Evolutionary conservation across 2,329 filamentous ascomycete genomes (phyloP), one percentile per base, ranked within the genome.

Genomic region (Ilyonectria robusta): DNA sequence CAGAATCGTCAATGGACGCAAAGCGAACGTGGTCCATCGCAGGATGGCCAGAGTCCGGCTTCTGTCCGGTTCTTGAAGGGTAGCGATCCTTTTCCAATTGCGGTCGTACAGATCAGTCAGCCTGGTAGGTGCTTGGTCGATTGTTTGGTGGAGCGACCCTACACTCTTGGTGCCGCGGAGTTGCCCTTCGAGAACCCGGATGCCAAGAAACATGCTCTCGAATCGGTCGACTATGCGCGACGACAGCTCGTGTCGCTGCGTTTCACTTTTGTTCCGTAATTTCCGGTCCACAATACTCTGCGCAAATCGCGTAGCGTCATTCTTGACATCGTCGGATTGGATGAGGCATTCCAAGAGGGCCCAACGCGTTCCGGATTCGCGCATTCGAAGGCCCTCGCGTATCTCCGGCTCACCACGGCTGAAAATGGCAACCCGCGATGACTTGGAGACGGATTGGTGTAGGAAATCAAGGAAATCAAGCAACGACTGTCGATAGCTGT

Each of bases 161-260:
- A 70, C 61, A 46, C 72, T 78, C 62, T 75, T 77, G 3, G 73
- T 65, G 13, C 62, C 67, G 0, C 66, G 66, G 11, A 81, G 53
- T 10, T 74, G 65, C 2, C 69, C 54, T 26, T 75, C 74, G 17
- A 78, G 71, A 59, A 80, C 37, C 31, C 73, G 75, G 11, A 80
- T 67, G 62, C 71, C 78, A 2, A 81, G 59, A 48, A 81, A 80
- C 63, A 79, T 78, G 1, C 77, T 78, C 1, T 76, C 70, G 59
- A 74, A 78, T 17, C 76, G 73, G 10, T 75, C 54, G 0, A 77
- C 70, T 42, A 80, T 72, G 48, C 55, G 68, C 15, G 68, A 17
- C n/a, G 76, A 73, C 9, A 80, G 54, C 8, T 70, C 59, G 8
- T 68, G n/a, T 42, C 62, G 68, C 6, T 75, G 40, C 4, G 23